A percentile compares a stretch with the other conserved stretches of the same genome.
These are phyloP conservation scores for Nicotiana attenuata DNA, from an alignment of 257 asterid genomes.

Conservation along the genomic window DNA sequence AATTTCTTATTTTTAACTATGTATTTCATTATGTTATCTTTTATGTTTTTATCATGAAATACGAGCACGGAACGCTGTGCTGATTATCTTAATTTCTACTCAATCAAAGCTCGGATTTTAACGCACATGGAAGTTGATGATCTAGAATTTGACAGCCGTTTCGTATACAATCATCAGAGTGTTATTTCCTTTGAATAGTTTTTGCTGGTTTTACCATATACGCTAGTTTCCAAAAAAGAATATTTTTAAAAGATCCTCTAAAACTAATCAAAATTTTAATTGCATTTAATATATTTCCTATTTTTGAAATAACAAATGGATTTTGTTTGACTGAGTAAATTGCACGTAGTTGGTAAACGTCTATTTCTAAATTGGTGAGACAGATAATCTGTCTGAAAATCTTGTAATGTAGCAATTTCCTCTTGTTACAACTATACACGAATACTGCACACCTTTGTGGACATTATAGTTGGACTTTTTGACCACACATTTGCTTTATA, in stretches of 20 bases:
- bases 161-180: too few relatives aligned
- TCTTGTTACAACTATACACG: neutral
- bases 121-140: neutral
- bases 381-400: neutral
- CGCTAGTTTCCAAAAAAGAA: neutral
- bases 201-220: neutral
- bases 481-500: neutral
- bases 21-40: neutral
- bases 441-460: neutral
- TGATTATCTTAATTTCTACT: neutral
- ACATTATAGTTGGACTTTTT: neutral
- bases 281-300: neutral
- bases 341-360: neutral
- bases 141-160: too few relatives aligned
- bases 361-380: neutral
- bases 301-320: neutral
- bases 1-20: too few relatives aligned
- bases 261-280: neutral
- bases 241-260: neutral
- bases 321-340: neutral
- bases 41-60: neutral
- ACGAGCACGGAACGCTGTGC: neutral
- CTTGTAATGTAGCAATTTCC: neutral
- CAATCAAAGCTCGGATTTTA: neutral
- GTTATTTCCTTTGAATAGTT: too few relatives aligned